A percentile compares a stretch with the other conserved stretches of the same genome.
Evolutionary conservation across 495 filamentous ascomycete genomes (phyloP).

Genomic region (Rhizodiscina lignyota): DNA sequence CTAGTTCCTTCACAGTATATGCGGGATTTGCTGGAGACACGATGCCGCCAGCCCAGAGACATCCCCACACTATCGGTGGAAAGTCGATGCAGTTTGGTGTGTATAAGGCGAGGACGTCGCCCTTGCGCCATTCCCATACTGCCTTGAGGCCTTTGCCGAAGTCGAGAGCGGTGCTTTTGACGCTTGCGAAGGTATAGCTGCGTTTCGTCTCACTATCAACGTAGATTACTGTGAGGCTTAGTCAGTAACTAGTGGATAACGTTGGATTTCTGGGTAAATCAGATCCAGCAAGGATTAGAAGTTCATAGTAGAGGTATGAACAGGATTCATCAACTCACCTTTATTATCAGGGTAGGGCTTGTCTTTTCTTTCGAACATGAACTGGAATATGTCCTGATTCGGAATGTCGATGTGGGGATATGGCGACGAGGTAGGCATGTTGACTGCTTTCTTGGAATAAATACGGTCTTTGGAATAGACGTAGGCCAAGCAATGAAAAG

Average conservation of each 20-base stretch:
- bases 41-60: constrained; percentile 69
- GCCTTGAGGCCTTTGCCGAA: constrained; percentile 69
- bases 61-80: constrained; percentile 49
- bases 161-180: constrained; percentile 44
- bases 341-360: constrained; percentile 49
- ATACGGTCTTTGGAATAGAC: no score
- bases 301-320: not conserved
- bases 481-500: no score
- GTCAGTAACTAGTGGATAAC: constrained; percentile 2
- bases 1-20: constrained; percentile 74
- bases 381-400: constrained; percentile 48
- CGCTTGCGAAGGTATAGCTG: constrained; percentile 55
- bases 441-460: no score
- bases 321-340: constrained; percentile 22
- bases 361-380: constrained; percentile 65
- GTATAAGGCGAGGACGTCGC: constrained; percentile 32
- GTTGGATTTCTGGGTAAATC: not conserved
- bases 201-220: constrained; percentile 57
- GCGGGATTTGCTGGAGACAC: constrained; percentile 73
- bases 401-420: constrained; percentile 47
- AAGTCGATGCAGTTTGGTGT: constrained; percentile 26
- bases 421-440: constrained; percentile 38
- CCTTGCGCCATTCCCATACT: constrained; percentile 63
- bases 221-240: constrained; percentile 47
- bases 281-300: not conserved